phyloP scores from a whole-genome alignment of 148 eudicot species.

The Linanthus parryae region DNA sequence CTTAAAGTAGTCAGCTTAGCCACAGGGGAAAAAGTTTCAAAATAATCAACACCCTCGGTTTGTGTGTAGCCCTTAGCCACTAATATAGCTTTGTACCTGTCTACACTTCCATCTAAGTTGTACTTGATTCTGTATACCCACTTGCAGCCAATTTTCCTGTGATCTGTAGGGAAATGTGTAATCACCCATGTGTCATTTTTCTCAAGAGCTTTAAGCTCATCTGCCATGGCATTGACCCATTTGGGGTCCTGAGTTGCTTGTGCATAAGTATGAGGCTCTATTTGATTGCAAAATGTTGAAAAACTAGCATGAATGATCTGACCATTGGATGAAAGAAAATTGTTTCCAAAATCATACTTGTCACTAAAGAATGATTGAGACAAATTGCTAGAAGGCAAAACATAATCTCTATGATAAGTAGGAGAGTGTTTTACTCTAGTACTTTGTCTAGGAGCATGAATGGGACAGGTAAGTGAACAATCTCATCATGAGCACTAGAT shows the following conservation, averaged over 20 bases:
- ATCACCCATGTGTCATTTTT: not conserved
- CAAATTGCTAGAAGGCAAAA: not conserved
- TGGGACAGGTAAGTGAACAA: not conserved
- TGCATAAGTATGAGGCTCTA: not conserved
- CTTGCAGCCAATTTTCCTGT: not conserved
- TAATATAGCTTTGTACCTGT: constrained; percentile 1
- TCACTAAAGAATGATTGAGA: not conserved
- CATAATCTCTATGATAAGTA: not conserved
- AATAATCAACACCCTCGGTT: not conserved
- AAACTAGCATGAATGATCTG: not conserved
- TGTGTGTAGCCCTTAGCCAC: not conserved
- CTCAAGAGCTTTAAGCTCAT: not conserved
- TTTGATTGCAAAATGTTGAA: not conserved
- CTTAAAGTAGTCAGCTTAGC: not conserved
- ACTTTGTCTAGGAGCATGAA: not conserved
- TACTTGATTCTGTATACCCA: not conserved
- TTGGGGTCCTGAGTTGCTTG: not conserved
- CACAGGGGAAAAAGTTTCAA: not conserved
- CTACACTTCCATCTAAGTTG: not conserved
- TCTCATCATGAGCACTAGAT: not conserved
- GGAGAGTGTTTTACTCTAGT: too few relatives aligned
- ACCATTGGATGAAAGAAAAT: not conserved
- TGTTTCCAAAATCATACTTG: not conserved
- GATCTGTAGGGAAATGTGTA: not conserved
- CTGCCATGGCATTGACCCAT: not conserved